Percentiles rank a stretch among this genome's conserved stretches.
Conservation (phyloP, 202 grass and related monocot species). For the Cymbopogon flexuosus region DNA sequence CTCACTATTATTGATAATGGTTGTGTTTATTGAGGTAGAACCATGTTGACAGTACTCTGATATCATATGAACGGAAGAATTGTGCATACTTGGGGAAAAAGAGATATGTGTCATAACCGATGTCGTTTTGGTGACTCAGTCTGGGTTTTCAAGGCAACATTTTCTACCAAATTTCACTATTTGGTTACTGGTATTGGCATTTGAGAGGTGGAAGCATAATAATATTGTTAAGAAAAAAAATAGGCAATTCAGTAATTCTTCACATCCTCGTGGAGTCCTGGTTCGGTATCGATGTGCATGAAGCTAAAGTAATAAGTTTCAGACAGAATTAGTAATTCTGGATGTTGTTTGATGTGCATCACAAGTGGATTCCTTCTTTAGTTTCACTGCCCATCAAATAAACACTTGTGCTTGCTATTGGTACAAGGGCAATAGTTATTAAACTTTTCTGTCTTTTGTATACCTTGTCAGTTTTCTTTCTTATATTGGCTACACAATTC, state of each 20-base stretch:
- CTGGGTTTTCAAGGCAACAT: neutral
- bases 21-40: conserved; percentile 10
- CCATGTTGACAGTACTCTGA: neutral
- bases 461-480: conserved; percentile 22
- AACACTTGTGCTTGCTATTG: neutral
- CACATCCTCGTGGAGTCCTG: neutral
- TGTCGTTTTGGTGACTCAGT: neutral
- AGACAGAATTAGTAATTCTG: neutral
- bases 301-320: neutral
- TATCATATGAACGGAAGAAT: neutral
- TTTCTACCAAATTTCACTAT: neutral
- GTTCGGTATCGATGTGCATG: neutral
- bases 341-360: conserved; percentile 11
- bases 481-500: neutral
- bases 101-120: neutral
- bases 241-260: neutral
- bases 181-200: neutral
- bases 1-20: conserved; percentile 5
- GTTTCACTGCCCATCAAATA: neutral
- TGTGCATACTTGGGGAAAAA: neutral
- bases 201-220: neutral
- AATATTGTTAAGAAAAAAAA: neutral
- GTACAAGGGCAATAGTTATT: neutral
- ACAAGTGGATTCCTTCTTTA: neutral
- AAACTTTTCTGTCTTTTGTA: neutral